These are phyloP conservation scores for Sphagnum magellanicum DNA, from an alignment of 228 moss, liverwort and hornwort species.

Conservation along the genomic window DNA sequence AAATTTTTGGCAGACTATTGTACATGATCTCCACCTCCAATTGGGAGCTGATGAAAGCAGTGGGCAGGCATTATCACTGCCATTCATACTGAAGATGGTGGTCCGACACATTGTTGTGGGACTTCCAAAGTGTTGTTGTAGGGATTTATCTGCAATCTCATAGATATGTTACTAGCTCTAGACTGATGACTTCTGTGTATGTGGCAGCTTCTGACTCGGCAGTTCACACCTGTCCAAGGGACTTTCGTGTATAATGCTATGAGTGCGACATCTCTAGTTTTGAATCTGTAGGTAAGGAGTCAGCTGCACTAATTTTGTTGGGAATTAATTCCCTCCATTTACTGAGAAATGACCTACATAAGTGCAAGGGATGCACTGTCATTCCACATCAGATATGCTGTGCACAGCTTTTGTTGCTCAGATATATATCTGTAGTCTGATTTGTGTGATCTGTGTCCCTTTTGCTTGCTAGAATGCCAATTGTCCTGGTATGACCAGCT, in stretches of 20 bases:
- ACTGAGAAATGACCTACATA: too few relatives aligned
- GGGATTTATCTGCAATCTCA: neutral
- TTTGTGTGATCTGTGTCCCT: too few relatives aligned
- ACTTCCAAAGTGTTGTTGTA: neutral
- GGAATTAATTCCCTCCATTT: neutral
- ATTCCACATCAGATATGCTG: too few relatives aligned
- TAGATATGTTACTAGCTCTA: neutral
- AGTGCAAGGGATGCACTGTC: too few relatives aligned
- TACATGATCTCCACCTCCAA: neutral
- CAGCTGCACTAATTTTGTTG: neutral
- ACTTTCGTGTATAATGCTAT: slow-evolving; percentile 92
- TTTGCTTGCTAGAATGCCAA: too few relatives aligned
- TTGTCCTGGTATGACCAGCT: too few relatives aligned
- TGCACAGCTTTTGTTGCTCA: too few relatives aligned
- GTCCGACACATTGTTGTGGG: neutral
- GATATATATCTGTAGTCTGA: too few relatives aligned
- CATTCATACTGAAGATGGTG: neutral
- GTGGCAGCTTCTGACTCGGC: slow-evolving; percentile 85
- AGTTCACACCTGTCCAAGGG: slow-evolving; percentile 84
- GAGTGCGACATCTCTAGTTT: slow-evolving; percentile 73
- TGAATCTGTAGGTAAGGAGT: slow-evolving; percentile 35
- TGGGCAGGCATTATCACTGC: neutral
- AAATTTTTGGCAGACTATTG: neutral
- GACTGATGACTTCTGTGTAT: neutral
- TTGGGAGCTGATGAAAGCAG: neutral